Evolutionary conservation across 2,329 filamentous ascomycete species (phyloP), one percentile per base, ranked within the genome.

Genomic region (Cadophora luteo-olivacea): DNA sequence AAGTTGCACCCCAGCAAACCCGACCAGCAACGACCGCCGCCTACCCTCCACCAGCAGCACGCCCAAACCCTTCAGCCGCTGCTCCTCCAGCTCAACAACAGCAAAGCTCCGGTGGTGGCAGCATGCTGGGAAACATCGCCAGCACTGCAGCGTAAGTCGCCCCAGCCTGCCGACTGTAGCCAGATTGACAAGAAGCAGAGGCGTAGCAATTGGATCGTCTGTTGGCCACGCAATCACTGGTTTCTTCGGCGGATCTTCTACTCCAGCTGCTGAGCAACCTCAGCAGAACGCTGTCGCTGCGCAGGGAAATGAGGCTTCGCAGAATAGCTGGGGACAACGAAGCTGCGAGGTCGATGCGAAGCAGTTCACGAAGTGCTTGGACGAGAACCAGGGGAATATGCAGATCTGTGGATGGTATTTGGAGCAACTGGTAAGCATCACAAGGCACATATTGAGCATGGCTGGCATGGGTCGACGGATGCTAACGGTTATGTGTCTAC

Each of bases 401-500:
- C 91, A 91, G 79, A 97, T 97, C 79, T 99, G 96, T 84, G 92
- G 92, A 75, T 99, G 95, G 94, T 99, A 99, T 82, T 84, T 99
- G 77, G 96, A 99, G 81, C 95, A 99, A 87, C 86, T 99, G 82
- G 82, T 84, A 81, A 65, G 80, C 77, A 22, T 36, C 65, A 52
- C n/a, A 19, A 22, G 38, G 29, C 19, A 22, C 25, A n/a, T 57
- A 19, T 38, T 16, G 36, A 41, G 32, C 11, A 33, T 19, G 19
- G 45, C 5, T 11, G 9, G 41, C 36, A 11, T 32, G n/a, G 51
- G 41, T 14, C 1, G 51, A 61, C 24, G 45, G 48, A 63, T 73
- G 69, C 76, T 81, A 77, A 81, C 45, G 38, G 16, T 61, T 52
- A n/a, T 65, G 61, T 48, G 9, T 67, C 25, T 72, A 76, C 72